Evolutionary conservation across 2,329 filamentous ascomycete genomes (phyloP).

Genomic region (Neodidymelliopsis sp.): DNA sequence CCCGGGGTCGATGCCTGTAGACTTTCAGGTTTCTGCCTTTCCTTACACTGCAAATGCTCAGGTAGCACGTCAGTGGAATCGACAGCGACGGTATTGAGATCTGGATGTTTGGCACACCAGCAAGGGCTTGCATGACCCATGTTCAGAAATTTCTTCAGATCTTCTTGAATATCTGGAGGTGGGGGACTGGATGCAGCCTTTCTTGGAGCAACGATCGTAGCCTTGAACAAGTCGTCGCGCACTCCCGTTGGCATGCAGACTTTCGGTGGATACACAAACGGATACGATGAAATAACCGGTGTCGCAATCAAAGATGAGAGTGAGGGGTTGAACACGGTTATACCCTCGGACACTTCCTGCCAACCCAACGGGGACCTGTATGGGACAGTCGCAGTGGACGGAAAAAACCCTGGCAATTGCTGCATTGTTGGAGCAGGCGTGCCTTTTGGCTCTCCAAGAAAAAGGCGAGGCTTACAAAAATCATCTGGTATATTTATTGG

Average conservation of each 20-base stretch:
- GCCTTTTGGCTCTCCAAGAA: neutral
- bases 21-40: too few relatives aligned
- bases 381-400: neutral
- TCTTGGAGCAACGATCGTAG: neutral
- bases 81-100: neutral
- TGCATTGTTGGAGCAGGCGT: neutral
- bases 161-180: constrained; percentile 1
- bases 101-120: constrained; percentile 26
- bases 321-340: neutral
- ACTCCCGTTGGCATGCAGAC: neutral
- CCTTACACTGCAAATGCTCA: too few relatives aligned
- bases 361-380: neutral
- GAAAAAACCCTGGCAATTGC: neutral
- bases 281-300: constrained; percentile 12
- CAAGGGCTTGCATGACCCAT: constrained; percentile 34
- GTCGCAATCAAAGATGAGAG: constrained; percentile 9
- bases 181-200: neutral
- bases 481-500: neutral
- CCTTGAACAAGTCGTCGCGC: neutral
- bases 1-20: too few relatives aligned
- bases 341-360: constrained; percentile 1
- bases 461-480: neutral
- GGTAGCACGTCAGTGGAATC: too few relatives aligned
- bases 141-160: constrained; percentile 24
- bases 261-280: constrained; percentile 5